These are phyloP conservation scores for Chlamydomonas applanata DNA, from an alignment of 139 green algal genomes.

Conservation along the genomic window DNA sequence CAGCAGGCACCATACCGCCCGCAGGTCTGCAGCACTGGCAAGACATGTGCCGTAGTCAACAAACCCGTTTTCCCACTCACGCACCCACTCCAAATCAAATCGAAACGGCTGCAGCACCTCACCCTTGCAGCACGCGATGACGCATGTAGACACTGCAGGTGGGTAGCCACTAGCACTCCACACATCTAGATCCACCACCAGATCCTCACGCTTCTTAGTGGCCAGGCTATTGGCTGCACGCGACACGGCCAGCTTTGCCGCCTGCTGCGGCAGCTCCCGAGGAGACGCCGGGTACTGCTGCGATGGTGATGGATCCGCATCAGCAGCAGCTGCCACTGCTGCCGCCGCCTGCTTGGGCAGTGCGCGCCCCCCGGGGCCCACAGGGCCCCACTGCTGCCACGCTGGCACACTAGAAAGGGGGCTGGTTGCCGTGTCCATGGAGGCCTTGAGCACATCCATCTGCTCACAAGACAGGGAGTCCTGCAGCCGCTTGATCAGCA, in stretches of 20 bases:
- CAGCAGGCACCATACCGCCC: no score
- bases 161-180: conserved; percentile 51
- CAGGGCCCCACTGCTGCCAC: neutral
- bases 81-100: no score
- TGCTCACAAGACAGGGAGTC: conserved; percentile 14
- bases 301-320: no score
- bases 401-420: neutral
- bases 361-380: no score
- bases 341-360: no score
- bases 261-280: neutral
- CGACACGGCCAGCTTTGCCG: neutral
- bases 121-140: conserved; percentile 55
- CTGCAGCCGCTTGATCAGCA: conserved; percentile 56
- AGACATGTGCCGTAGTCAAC: no score
- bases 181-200: conserved; percentile 54
- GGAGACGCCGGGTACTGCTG: neutral
- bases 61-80: no score
- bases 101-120: no score
- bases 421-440: neutral
- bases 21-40: no score
- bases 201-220: conserved; percentile 14
- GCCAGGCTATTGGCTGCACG: conserved; percentile 6
- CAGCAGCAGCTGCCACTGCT: no score
- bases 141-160: conserved; percentile 39
- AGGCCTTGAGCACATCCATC: conserved; percentile 2